Conservation (phyloP, 148 eudicot genomes). For the Rhododendron griersonianum region DNA sequence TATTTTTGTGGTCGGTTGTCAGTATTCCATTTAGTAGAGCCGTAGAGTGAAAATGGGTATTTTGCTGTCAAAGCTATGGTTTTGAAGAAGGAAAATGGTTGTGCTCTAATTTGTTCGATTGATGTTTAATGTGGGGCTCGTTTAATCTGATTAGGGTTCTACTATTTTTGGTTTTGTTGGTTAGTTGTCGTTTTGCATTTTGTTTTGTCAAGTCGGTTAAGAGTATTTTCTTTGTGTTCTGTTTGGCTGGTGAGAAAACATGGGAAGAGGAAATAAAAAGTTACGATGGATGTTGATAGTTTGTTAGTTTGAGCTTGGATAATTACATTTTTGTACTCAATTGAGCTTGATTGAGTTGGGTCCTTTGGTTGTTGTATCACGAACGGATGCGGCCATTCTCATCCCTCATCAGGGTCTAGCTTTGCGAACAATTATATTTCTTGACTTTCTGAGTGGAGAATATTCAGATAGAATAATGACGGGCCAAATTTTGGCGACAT, state of each 20-base stretch:
- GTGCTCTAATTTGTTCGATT: not conserved
- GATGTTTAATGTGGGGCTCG: not conserved
- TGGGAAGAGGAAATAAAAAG: not conserved
- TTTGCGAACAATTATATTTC: not conserved
- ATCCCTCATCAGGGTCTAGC: not conserved
- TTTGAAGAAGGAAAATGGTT: not conserved
- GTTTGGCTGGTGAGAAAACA: not conserved
- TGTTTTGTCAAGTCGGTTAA: not conserved
- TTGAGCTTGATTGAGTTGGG: conserved; percentile 1
- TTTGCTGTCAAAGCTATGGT: not conserved
- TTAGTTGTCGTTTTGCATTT: not conserved
- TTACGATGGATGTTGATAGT: not conserved
- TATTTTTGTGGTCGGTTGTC: not conserved
- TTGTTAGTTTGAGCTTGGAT: not conserved
- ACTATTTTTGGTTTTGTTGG: not conserved
- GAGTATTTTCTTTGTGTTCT: not conserved
- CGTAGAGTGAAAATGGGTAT: not conserved
- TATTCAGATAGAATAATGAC: not conserved
- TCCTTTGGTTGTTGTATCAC: too few relatives aligned
- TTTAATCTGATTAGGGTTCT: not conserved
- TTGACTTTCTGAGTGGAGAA: not conserved
- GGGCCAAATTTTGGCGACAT: not conserved
- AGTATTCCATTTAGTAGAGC: not conserved
- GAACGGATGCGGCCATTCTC: not conserved
- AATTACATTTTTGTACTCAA: not conserved